Conservation (phyloP, 2,329 filamentous ascomycete genomes). For the Neofusicoccum cordaticola region DNA sequence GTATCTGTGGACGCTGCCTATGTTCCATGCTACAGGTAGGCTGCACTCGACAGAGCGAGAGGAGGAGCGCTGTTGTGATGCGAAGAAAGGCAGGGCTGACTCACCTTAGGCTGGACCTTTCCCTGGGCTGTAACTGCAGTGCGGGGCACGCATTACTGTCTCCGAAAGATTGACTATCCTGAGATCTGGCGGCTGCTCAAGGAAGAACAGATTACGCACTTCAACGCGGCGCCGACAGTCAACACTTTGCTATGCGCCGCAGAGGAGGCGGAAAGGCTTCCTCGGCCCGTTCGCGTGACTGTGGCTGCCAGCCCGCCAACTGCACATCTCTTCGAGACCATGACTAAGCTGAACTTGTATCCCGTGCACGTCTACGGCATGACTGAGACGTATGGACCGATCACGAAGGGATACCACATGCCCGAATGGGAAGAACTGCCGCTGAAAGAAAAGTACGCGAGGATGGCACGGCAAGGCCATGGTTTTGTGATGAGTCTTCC, state of each 20-base stretch:
- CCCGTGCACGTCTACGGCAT: constrained; percentile 92
- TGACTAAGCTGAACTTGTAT: constrained; percentile 80
- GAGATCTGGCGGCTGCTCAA: constrained; percentile 88
- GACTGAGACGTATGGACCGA: constrained; percentile 88
- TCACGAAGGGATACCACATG: constrained; percentile 89
- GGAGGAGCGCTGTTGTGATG: too few species aligned
- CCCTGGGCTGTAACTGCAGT: constrained; percentile 92
- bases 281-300: constrained; percentile 74
- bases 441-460: constrained; percentile 72
- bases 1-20: constrained; percentile 88
- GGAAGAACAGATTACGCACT: constrained; percentile 85
- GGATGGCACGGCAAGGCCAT: constrained; percentile 92
- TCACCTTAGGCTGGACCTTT: constrained; percentile 67
- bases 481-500: constrained; percentile 83
- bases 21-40: constrained; percentile 67
- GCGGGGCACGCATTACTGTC: constrained; percentile 88
- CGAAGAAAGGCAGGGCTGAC: constrained; percentile 22
- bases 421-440: constrained; percentile 78
- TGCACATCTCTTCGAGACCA: constrained; percentile 86
- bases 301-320: constrained; percentile 91
- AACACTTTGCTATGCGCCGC: constrained; percentile 88
- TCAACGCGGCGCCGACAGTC: constrained; percentile 92
- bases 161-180: constrained; percentile 92
- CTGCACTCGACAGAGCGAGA: background rate
- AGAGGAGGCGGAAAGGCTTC: constrained; percentile 68